phyloP scores from a whole-genome alignment of 495 filamentous ascomycete species.

The Lichenothelia convexa region DNA sequence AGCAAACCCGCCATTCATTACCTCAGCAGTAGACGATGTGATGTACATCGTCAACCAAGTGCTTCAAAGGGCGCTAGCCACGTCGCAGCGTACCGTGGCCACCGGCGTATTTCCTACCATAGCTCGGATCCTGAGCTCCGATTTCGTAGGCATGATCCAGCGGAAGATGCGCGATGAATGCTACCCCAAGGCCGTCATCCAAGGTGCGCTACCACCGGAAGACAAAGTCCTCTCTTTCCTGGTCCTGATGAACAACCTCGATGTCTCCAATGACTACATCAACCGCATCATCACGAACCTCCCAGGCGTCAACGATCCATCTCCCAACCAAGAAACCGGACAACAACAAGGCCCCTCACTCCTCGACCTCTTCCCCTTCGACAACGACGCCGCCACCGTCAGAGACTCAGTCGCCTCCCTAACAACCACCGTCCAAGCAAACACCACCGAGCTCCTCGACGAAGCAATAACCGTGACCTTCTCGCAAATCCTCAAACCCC shows the following conservation, averaged over 20 bases:
- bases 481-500: slow-evolving; percentile 70
- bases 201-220: slow-evolving; percentile 66
- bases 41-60: slow-evolving; percentile 98
- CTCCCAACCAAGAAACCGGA: slow-evolving; percentile 13
- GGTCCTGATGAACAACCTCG: slow-evolving; percentile 86
- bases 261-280: slow-evolving; percentile 75
- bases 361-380: slow-evolving; percentile 55
- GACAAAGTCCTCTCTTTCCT: slow-evolving; percentile 70
- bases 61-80: slow-evolving; percentile 66
- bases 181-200: slow-evolving; percentile 58
- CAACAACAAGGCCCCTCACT: slow-evolving; percentile 22
- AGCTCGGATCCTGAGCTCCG: slow-evolving; percentile 69
- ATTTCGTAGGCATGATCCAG: slow-evolving; percentile 94
- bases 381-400: slow-evolving; percentile 51
- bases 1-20: slow-evolving; percentile 73
- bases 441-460: slow-evolving; percentile 59
- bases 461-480: slow-evolving; percentile 74
- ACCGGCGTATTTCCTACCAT: slow-evolving; percentile 61
- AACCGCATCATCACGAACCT: slow-evolving; percentile 62
- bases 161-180: slow-evolving; percentile 92
- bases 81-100: slow-evolving; percentile 59
- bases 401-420: slow-evolving; percentile 46
- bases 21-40: slow-evolving; percentile 89
- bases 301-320: slow-evolving; percentile 29
- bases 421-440: slow-evolving; percentile 49